phyloP scores from a whole-genome alignment of 148 eudicot genomes.

The Vaccinium vitisidaea region DNA sequence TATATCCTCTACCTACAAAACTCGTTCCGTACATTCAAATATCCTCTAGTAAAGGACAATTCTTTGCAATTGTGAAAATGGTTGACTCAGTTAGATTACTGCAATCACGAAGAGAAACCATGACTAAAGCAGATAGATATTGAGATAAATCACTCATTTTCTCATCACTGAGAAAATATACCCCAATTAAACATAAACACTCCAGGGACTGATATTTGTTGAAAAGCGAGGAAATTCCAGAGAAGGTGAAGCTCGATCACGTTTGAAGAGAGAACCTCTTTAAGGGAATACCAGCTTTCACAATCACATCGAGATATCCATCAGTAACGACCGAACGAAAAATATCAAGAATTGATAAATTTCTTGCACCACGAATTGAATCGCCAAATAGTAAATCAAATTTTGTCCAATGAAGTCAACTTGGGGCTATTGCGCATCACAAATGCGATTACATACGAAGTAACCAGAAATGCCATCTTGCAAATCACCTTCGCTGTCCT shows the following conservation, averaged over 20 bases:
- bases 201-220: constrained; percentile 37
- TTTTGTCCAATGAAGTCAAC: constrained; percentile 20
- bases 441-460: constrained; percentile 35
- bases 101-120: constrained; percentile 46
- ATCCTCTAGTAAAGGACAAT: constrained; percentile 41
- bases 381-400: too few species aligned
- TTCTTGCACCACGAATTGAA: too few species aligned
- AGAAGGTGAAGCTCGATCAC: too few species aligned
- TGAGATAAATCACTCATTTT: constrained; percentile 30
- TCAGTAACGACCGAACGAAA: too few species aligned
- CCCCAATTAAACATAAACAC: constrained; percentile 37
- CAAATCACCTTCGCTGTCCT: too few species aligned
- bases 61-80: constrained; percentile 34
- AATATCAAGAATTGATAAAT: too few species aligned
- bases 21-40: constrained; percentile 50
- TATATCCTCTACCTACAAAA: constrained; percentile 34
- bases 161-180: constrained; percentile 37
- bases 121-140: neutral
- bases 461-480: too few species aligned
- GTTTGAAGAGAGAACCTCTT: too few species aligned
- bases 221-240: too few species aligned
- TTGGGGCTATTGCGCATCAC: constrained; percentile 31
- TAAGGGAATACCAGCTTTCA: too few species aligned
- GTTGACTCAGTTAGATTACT: constrained; percentile 26
- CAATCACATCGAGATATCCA: too few species aligned